Conservation (phyloP, 2,329 filamentous ascomycete species). For the Hypocrella siamensis region DNA sequence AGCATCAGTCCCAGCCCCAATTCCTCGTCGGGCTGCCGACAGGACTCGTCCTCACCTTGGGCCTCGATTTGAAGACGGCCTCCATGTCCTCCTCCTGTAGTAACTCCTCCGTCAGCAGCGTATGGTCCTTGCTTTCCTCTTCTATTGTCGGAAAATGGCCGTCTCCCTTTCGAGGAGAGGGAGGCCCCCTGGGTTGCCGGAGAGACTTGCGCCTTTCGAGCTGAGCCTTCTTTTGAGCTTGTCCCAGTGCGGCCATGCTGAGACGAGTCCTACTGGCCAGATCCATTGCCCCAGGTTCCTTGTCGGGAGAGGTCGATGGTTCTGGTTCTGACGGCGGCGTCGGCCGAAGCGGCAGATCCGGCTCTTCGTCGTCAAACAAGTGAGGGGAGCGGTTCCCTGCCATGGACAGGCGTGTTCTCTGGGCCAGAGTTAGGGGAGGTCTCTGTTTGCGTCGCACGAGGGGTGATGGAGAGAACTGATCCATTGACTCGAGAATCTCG, state of each 20-base stretch:
- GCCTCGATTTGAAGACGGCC: slow-evolving; percentile 71
- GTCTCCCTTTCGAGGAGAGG: slow-evolving; percentile 21
- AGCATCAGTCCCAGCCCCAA: slow-evolving; percentile 9
- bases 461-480: slow-evolving; percentile 40
- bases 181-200: slow-evolving; percentile 24
- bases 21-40: slow-evolving; percentile 31
- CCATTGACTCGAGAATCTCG: slow-evolving; percentile 38
- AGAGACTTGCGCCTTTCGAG: slow-evolving; percentile 37
- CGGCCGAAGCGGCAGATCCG: slow-evolving; percentile 9
- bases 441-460: slow-evolving; percentile 30
- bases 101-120: slow-evolving; percentile 49
- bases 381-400: slow-evolving; percentile 35
- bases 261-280: slow-evolving; percentile 41
- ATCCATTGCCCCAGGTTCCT: slow-evolving; percentile 20
- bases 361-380: slow-evolving; percentile 16
- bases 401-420: slow-evolving; percentile 74
- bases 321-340: not conserved
- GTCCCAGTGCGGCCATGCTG: slow-evolving; percentile 48
- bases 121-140: slow-evolving; percentile 23
- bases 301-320: not conserved
- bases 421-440: slow-evolving; percentile 49
- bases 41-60: slow-evolving; percentile 66
- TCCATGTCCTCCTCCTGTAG: slow-evolving; percentile 62
- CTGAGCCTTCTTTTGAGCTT: slow-evolving; percentile 43
- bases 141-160: slow-evolving; percentile 31